Evolutionary conservation across 306 rosid species (phyloP), one percentile per base, ranked within the genome.

Genomic region (Calophaca sinica): DNA sequence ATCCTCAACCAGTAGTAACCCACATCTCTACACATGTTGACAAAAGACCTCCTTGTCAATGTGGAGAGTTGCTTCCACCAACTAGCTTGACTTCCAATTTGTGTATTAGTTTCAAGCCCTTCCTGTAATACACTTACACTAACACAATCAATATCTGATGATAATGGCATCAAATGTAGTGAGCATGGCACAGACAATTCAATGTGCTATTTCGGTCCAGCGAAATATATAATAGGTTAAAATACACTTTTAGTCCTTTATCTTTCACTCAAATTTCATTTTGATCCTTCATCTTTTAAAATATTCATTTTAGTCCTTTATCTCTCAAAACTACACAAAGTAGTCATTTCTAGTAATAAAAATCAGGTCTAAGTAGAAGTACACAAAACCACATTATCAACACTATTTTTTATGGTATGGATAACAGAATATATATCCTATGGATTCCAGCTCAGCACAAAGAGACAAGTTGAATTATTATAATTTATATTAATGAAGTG

Each of bases 1-100:
- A 94, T 89, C 93, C 99, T 91, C 73, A 92, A 70, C 99, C 99
- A 94, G 77, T 90, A 94, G 77, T 94, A 94, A n/a, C 99, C 99
- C 29, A 94, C 93, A 76, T 94, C 99, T 81, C 99, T 86, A 66
- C 86, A 76, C 99, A 94, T 94, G 90, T 94, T 92, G 77, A 94
- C 71, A 49, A 88, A 83, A 26, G 99, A 94, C 82, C 99, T 86
- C 50, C 35, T 85, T 20, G 96, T 87, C 87, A 94, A 67, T 39
- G 97, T 92, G 1, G 41, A 44, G 26, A 94, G 96, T 80, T 94
- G 99, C 84, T 81, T 92, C 88, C 87, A 82, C 99, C 96, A 94
- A 82, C 85, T 85, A 63, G 99, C 94, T 87, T 85, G 86, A 64
- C 92, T 90, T 81, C 90, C 88, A 31, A 28, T 58, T 66, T 80